These are phyloP conservation scores for Hypseocharis bilobata DNA, from an alignment of 441 rosid genomes.

Conservation along the genomic window DNA sequence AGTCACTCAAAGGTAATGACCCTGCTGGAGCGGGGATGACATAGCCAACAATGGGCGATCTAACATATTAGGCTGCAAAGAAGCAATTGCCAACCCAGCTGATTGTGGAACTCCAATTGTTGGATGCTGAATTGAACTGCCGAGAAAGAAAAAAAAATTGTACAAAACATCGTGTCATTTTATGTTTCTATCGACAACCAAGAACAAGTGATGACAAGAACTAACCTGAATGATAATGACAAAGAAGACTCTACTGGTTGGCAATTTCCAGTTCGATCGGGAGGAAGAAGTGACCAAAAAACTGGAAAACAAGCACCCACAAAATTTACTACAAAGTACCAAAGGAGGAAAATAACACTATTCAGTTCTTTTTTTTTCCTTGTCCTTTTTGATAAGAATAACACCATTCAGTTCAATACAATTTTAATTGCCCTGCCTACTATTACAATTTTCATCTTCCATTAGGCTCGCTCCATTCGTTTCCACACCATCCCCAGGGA, in stretches of 20 bases:
- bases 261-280: slow-evolving; percentile 41
- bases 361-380: too few relatives aligned
- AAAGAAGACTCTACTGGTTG: slow-evolving; percentile 60
- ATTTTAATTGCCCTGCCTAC: neutral
- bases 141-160: neutral
- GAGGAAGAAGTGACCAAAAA: slow-evolving; percentile 70
- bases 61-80: slow-evolving; percentile 50
- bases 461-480: neutral
- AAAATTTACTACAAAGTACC: slow-evolving; percentile 12
- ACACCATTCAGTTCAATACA: too few relatives aligned
- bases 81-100: slow-evolving; percentile 47
- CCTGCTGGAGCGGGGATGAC: slow-evolving; percentile 58
- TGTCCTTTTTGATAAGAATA: too few relatives aligned
- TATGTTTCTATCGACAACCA: too few relatives aligned
- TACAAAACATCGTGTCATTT: neutral
- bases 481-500: neutral
- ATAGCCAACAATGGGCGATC: slow-evolving; percentile 59
- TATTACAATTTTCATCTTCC: neutral
- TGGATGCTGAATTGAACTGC: slow-evolving; percentile 69
- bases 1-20: slow-evolving; percentile 47
- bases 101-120: slow-evolving; percentile 56
- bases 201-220: neutral
- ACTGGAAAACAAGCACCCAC: slow-evolving; percentile 35
- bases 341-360: neutral
- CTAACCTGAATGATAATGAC: slow-evolving; percentile 74